phyloP scores from a whole-genome alignment of 352 stramenopile species.

The Pythium brassicae region DNA sequence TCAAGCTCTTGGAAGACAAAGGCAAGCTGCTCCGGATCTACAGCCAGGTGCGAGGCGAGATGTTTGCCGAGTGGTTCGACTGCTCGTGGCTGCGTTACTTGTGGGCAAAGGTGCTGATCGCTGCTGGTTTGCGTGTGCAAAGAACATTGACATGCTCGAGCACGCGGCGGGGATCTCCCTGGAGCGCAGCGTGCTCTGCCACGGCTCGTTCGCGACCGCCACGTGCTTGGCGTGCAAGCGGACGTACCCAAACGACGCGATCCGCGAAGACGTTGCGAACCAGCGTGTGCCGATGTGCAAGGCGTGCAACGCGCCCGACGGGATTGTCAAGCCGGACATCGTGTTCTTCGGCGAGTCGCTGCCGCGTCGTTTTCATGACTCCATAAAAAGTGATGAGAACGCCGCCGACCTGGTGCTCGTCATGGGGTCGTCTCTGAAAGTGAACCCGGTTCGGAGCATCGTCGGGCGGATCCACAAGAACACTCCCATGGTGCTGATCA shows the following conservation, averaged over 20 bases:
- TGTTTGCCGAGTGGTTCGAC: too few relatives aligned
- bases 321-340: slow-evolving; percentile 97
- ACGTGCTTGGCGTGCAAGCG: slow-evolving; percentile 90
- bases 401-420: slow-evolving; percentile 96
- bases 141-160: slow-evolving; percentile 99
- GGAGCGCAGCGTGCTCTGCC: slow-evolving; percentile 90
- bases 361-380: slow-evolving; percentile 85
- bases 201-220: slow-evolving; percentile 92
- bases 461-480: slow-evolving; percentile 78
- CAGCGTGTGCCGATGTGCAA: slow-evolving; percentile 78
- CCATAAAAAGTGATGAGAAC: slow-evolving; percentile 72
- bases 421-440: slow-evolving; percentile 98
- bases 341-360: slow-evolving; percentile 98
- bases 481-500: slow-evolving; percentile 84
- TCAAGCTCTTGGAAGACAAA: slow-evolving; percentile 92
- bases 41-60: slow-evolving; percentile 44
- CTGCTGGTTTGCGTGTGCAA: slow-evolving; percentile 4
- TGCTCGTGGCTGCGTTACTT: too few relatives aligned
- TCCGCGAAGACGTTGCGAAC: slow-evolving; percentile 79
- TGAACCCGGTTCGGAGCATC: slow-evolving; percentile 93
- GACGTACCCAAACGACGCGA: slow-evolving; percentile 78
- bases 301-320: slow-evolving; percentile 62
- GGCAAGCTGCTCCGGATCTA: slow-evolving; percentile 93
- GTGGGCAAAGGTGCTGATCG: too few relatives aligned
- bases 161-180: slow-evolving; percentile 88